Conservation (phyloP, 805 yeast species). For the Debaryomyces hansenii region DNA sequence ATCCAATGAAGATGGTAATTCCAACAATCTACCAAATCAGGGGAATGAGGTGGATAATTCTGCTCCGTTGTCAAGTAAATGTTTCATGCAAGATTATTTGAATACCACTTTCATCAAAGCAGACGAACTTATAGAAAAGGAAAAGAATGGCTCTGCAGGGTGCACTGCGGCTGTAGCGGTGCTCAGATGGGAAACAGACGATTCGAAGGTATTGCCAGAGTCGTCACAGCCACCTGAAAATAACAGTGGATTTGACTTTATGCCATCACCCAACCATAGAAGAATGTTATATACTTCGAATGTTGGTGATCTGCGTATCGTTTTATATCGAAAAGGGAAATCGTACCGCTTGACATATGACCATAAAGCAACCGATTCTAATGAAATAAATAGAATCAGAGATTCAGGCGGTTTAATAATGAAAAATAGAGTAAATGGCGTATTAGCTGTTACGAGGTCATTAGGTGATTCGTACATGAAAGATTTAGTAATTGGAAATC, state of each 20-base stretch:
- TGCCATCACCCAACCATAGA: conserved; percentile 50
- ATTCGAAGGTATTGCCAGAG: conserved; percentile 3
- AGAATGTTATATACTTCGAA: conserved; percentile 90
- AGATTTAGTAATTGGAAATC: conserved; percentile 82
- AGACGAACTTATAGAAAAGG: conserved; percentile 63
- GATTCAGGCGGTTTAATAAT: conserved; percentile 83
- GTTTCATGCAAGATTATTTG: conserved; percentile 64
- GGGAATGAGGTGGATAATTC: conserved; percentile 7
- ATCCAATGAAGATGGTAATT: conserved; percentile 14
- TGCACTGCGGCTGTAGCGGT: conserved; percentile 96
- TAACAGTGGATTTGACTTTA: conserved; percentile 44
- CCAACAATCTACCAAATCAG: background rate
- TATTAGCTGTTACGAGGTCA: conserved; percentile 90
- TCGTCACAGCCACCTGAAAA: background rate
- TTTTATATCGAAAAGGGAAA: conserved; percentile 69
- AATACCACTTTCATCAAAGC: conserved; percentile 72
- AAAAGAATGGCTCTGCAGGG: conserved; percentile 75
- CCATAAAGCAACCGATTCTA: conserved; percentile 83
- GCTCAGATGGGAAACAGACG: conserved; percentile 70
- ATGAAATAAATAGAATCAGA: conserved; percentile 74
- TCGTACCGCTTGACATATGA: conserved; percentile 86
- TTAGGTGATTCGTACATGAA: conserved; percentile 94
- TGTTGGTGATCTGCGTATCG: conserved; percentile 90
- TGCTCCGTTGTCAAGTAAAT: conserved; percentile 18
- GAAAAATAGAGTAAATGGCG: conserved; percentile 92